Percentiles rank a stretch among this genome's conserved stretches.
phyloP scores from a whole-genome alignment of 2,329 filamentous ascomycete species.

The Madurella fahalii region DNA sequence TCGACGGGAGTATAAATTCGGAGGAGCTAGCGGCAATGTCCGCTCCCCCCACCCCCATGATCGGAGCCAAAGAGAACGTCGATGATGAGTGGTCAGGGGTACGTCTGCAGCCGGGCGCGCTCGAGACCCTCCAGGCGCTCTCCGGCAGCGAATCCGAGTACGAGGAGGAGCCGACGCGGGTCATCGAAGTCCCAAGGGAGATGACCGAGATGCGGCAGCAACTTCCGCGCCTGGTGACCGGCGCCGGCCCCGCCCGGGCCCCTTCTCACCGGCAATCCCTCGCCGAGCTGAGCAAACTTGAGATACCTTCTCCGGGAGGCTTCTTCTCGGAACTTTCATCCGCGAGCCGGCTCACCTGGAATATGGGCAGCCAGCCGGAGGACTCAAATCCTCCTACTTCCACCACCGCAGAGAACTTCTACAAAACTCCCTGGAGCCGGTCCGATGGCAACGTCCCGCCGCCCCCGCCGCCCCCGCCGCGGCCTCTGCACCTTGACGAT shows the following conservation, averaged over 20 bases:
- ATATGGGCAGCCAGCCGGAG: slow-evolving; percentile 51
- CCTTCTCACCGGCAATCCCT: slow-evolving; percentile 55
- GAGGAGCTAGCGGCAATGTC: slow-evolving; percentile 82
- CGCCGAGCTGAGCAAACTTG: slow-evolving; percentile 72
- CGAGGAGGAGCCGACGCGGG: slow-evolving; percentile 56
- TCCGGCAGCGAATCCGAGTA: slow-evolving; percentile 53
- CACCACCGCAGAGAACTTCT: slow-evolving; percentile 88
- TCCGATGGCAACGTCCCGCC: slow-evolving; percentile 31
- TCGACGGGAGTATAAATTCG: slow-evolving; percentile 83
- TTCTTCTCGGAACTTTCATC: slow-evolving; percentile 86
- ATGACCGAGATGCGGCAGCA: slow-evolving; percentile 51
- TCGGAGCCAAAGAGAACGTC: slow-evolving; percentile 52
- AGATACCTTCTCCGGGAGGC: slow-evolving; percentile 84
- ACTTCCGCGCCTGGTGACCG: slow-evolving; percentile 47
- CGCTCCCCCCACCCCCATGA: slow-evolving; percentile 77
- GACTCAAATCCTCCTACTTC: slow-evolving; percentile 68
- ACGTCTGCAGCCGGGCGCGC: slow-evolving; percentile 71
- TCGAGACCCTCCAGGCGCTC: slow-evolving; percentile 75
- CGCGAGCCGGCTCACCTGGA: slow-evolving; percentile 77
- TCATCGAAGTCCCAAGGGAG: slow-evolving; percentile 49
- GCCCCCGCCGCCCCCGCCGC: slow-evolving; percentile 34
- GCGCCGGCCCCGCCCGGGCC: slow-evolving; percentile 29
- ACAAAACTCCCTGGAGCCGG: slow-evolving; percentile 72
- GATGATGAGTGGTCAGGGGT: slow-evolving; percentile 68
- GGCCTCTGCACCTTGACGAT: slow-evolving; percentile 36